Percentiles rank a stretch among this genome's conserved stretches.
Conservation (phyloP, 2,329 filamentous ascomycete genomes). For the Moelleriella libera region DNA sequence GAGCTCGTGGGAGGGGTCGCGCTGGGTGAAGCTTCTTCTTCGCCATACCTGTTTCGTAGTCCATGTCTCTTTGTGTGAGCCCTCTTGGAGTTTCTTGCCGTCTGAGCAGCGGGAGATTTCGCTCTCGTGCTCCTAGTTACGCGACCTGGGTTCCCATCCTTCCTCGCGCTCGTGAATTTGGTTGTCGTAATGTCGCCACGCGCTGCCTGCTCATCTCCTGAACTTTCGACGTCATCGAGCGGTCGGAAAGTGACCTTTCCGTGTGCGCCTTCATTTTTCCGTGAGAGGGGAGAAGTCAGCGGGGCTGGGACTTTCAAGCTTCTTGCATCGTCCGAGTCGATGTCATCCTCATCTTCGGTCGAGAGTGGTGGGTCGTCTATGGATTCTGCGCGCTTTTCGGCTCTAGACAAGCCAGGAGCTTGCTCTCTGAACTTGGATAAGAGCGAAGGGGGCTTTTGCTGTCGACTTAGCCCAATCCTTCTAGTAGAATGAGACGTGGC, state of each 20-base stretch:
- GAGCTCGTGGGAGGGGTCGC: conserved; percentile 5
- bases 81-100: background rate
- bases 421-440: conserved; percentile 3
- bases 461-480: conserved; percentile 10
- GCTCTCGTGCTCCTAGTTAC: too few relatives aligned
- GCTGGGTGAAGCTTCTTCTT: background rate
- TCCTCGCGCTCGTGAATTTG: background rate
- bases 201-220: background rate
- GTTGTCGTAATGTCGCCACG: background rate
- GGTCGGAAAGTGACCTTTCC: background rate
- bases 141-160: background rate
- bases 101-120: background rate
- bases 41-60: background rate
- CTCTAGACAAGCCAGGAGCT: too few relatives aligned
- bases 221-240: background rate
- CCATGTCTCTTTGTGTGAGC: conserved; percentile 4
- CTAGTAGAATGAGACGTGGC: background rate
- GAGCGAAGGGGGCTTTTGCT: conserved; percentile 6
- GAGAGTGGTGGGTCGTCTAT: conserved; percentile 13
- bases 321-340: background rate
- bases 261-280: background rate
- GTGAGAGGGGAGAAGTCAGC: background rate
- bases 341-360: conserved; percentile 11
- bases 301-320: background rate
- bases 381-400: background rate